Conservation (phyloP, 257 asterid species). For the Plectranthus barbatus region DNA sequence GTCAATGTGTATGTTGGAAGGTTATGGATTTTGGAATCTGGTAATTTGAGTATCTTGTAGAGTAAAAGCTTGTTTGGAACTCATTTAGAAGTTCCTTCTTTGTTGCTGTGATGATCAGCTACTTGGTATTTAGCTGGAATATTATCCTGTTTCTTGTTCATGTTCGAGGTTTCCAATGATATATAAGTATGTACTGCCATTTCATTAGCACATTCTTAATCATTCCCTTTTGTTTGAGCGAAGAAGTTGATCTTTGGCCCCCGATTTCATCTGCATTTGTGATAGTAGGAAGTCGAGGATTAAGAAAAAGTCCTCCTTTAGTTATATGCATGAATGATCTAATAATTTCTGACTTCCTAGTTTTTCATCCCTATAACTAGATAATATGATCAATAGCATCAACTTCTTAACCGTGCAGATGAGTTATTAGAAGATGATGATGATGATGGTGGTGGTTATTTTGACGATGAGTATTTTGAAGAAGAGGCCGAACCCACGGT, state of each 20-base stretch:
- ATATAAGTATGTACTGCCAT: background rate
- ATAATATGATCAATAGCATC: background rate
- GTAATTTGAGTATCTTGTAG: background rate
- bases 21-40: background rate
- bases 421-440: slow-evolving; percentile 43
- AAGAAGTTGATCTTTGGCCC: background rate
- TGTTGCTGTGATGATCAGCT: background rate
- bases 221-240: background rate
- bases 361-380: background rate
- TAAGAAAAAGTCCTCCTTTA: background rate
- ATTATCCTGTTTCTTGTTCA: background rate
- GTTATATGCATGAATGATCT: background rate
- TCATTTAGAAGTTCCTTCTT: background rate
- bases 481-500: slow-evolving; percentile 60
- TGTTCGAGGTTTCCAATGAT: background rate
- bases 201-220: background rate
- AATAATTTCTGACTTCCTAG: background rate
- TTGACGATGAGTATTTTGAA: slow-evolving; percentile 52
- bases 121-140: background rate
- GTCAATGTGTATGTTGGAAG: background rate
- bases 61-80: background rate
- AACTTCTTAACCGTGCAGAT: slow-evolving; percentile 26
- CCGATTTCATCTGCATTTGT: background rate
- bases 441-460: slow-evolving; percentile 13
- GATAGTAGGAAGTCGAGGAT: background rate